Percentiles rank a stretch among this genome's conserved stretches.
These are phyloP conservation scores for Aquilaria agallochum DNA, from an alignment of 441 rosid species.

Conservation along the genomic window DNA sequence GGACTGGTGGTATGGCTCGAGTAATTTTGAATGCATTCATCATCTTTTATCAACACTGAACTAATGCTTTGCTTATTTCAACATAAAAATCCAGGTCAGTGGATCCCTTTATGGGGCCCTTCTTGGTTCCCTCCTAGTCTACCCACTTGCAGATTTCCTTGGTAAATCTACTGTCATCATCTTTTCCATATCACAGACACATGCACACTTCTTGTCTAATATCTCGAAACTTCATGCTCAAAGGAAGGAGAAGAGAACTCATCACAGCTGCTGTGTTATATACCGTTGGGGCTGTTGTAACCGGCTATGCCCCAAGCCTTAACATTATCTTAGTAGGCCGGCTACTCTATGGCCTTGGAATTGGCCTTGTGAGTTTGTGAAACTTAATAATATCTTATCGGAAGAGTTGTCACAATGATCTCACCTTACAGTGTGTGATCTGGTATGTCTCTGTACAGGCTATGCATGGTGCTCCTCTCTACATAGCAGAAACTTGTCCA, in stretches of 20 bases:
- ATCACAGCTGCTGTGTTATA: slow-evolving; percentile 64
- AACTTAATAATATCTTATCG: slow-evolving; percentile 13
- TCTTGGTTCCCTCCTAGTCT: slow-evolving; percentile 81
- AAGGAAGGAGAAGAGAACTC: slow-evolving; percentile 93
- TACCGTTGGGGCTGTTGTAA: slow-evolving; percentile 49
- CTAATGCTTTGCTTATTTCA: slow-evolving; percentile 9
- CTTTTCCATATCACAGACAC: slow-evolving; percentile 9
- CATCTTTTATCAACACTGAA: no score
- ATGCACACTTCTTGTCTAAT: slow-evolving; percentile 15
- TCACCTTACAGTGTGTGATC: slow-evolving; percentile 5
- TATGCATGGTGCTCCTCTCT: slow-evolving; percentile 99
- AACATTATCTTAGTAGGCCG: slow-evolving; percentile 76
- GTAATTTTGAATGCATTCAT: no score
- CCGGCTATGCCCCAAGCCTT: slow-evolving; percentile 70
- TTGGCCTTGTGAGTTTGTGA: slow-evolving; percentile 74
- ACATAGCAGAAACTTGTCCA: slow-evolving; percentile 97
- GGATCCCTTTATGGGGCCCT: slow-evolving; percentile 98
- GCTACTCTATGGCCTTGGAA: slow-evolving; percentile 84
- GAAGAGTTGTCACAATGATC: slow-evolving; percentile 1
- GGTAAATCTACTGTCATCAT: slow-evolving; percentile 38
- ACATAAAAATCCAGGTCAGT: slow-evolving; percentile 61
- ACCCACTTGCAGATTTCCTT: slow-evolving; percentile 85
- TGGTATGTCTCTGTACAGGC: slow-evolving; percentile 48
- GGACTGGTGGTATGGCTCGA: slow-evolving; percentile 80
- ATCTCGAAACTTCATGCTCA: slow-evolving; percentile 14